Conservation (phyloP, 169 alveolate genomes). For the Eimeria sp. region DNA sequence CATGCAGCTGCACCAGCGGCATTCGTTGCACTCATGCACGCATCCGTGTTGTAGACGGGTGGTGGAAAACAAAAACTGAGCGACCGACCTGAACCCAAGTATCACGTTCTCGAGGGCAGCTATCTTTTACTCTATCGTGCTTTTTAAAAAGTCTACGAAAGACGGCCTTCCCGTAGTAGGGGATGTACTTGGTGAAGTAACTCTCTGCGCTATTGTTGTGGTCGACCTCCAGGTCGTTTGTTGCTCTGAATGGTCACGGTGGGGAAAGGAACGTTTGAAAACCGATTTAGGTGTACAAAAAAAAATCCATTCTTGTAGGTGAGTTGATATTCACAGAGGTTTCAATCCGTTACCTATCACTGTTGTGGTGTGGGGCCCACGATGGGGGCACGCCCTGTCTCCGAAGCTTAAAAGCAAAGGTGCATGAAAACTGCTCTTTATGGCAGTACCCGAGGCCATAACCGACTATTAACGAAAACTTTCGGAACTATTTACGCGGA, state of each 20-base stretch:
- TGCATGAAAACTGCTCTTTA: not conserved
- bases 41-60: not conserved
- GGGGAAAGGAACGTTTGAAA: not conserved
- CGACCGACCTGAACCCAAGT: not conserved
- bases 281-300: not conserved
- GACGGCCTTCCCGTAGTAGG: not conserved
- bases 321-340: not conserved
- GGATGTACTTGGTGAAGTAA: not conserved
- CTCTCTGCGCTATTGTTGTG: not conserved
- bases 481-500: not conserved
- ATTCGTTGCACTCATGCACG: not conserved
- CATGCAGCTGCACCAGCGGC: not conserved
- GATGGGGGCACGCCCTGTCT: not conserved
- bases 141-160: not conserved
- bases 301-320: not conserved
- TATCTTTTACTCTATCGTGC: not conserved
- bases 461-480: not conserved
- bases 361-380: slow-evolving; percentile 13
- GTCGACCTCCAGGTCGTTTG: not conserved
- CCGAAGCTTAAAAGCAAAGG: not conserved
- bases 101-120: not conserved
- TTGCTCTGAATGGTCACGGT: not conserved
- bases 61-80: slow-evolving; percentile 6
- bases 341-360: not conserved
- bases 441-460: not conserved